Base-by-base conservation (phyloP, 805 yeast species). In the Ogataea allantospora region DNA sequence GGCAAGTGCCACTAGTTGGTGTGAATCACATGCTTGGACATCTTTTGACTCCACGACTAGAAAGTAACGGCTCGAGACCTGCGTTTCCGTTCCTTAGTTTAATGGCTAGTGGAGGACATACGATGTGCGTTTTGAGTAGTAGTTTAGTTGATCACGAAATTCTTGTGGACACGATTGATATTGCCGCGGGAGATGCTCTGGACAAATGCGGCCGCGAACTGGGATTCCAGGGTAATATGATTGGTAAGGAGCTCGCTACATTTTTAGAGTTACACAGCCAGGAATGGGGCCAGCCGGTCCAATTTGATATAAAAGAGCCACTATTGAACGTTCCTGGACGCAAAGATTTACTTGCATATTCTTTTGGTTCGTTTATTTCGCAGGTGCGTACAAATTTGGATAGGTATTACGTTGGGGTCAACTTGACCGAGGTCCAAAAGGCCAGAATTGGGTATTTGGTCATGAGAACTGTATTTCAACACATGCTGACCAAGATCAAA, bases 1-100 rank as follows among this genome's bases (percentile, higher is more conserved):
- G 88, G 83, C 59, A 73, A 10, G 73, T 67, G 6, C 97, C 96
- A 0, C 53, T 87, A 13, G 67, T 93, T 2, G 98, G 97, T 0
- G 96, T 91, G 0, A 95, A 93, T 58, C 99, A 93, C 54, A 91
- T 93, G 99, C 67, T 91, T 33, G 99, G 95, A 0, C 99, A 93
- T 63, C 65, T 93, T 5, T 59, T 93, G 19, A 69, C 86, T 0
- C 79, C 88, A 2, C 58, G 88, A 35, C 57, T 78, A 57, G 63
- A 57, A 15, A 53, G 62, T 34, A 66, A 66, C 33, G 78, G 75
- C 0, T 15, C 38, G 1, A 31, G 44, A 0, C 85, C 86, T 0
- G 35, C 55, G 12, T 83, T 67, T 48, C 95, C 95, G 2, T 87
- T 84, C 47, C 50, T 87, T 11, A 84, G 89, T 50, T 65, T 93